A percentile compares a stretch with the other conserved stretches of the same genome.
phyloP scores from a whole-genome alignment of 257 asterid species.

The Handroanthus guayacan region DNA sequence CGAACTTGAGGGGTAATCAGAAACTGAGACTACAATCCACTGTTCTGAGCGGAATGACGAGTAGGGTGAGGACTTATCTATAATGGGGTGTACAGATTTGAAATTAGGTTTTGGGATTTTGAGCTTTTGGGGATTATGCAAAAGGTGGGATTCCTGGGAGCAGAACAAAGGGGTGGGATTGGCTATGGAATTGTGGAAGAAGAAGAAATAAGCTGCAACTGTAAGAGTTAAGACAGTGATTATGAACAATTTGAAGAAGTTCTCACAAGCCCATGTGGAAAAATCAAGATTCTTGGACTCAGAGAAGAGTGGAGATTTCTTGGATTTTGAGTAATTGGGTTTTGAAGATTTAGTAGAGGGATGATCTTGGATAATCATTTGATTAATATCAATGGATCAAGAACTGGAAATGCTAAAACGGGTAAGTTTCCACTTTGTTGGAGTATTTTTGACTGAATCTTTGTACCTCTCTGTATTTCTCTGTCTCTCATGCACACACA shows the following conservation, averaged over 20 bases:
- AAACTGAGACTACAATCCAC: constrained; percentile 72
- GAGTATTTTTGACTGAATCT: neutral
- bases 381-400: constrained; percentile 18
- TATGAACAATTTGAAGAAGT: constrained; percentile 34
- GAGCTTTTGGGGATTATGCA: constrained; percentile 35
- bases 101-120: constrained; percentile 36
- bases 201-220: constrained; percentile 38
- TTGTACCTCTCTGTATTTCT: neutral
- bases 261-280: constrained; percentile 38
- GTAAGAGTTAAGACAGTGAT: constrained; percentile 36
- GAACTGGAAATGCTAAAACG: neutral
- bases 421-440: neutral
- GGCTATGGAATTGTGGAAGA: constrained; percentile 37
- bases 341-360: constrained; percentile 37
- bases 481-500: neutral
- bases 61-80: constrained; percentile 57
- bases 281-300: constrained; percentile 36
- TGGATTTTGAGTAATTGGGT: constrained; percentile 26
- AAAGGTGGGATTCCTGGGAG: constrained; percentile 33
- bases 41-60: constrained; percentile 65
- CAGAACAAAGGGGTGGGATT: constrained; percentile 25
- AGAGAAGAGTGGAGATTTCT: constrained; percentile 30
- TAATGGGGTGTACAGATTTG: constrained; percentile 38
- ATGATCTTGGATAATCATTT: constrained; percentile 40
- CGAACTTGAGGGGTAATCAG: constrained; percentile 62